Conservation (phyloP, 2,329 filamentous ascomycete species). For the Raffaelea albimanens region DNA sequence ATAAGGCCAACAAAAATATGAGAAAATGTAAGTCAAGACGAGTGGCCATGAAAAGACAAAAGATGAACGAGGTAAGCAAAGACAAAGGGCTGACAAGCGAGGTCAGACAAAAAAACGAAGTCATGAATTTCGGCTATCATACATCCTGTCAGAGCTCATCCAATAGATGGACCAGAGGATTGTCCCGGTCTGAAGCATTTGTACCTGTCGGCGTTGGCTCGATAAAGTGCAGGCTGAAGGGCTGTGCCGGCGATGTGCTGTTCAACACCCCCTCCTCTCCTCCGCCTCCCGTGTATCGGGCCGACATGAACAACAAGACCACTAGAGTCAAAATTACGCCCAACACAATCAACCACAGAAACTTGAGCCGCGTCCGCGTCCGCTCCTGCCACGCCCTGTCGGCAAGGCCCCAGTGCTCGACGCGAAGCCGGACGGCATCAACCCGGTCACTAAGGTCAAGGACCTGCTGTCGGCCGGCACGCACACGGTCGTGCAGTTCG, state of each 20-base stretch:
- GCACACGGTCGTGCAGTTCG: conserved; percentile 51
- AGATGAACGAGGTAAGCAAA: too few relatives aligned
- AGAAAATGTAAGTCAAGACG: too few relatives aligned
- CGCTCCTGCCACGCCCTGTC: conserved; percentile 61
- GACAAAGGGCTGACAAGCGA: neutral
- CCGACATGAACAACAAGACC: conserved; percentile 29
- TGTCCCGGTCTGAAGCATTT: neutral
- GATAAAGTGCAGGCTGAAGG: too few relatives aligned
- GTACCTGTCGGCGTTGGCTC: too few relatives aligned
- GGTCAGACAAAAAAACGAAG: neutral
- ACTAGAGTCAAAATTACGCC: conserved; percentile 36
- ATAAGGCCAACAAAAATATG: too few relatives aligned
- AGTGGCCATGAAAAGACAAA: too few relatives aligned
- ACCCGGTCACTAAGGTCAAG: conserved; percentile 52
- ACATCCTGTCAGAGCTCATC: neutral
- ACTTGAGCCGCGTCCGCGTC: conserved; percentile 52
- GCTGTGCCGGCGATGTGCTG: too few relatives aligned
- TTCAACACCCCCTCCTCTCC: too few relatives aligned
- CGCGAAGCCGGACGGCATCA: conserved; percentile 50
- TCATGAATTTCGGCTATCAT: neutral
- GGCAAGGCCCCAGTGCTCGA: conserved; percentile 58
- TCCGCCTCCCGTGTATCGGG: conserved; percentile 9
- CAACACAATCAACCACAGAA: conserved; percentile 52
- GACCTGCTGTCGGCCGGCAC: conserved; percentile 49
- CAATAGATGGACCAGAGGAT: neutral